Conservation (phyloP, 1,284 basidiomycete species). For the Golubevia sp. region DNA sequence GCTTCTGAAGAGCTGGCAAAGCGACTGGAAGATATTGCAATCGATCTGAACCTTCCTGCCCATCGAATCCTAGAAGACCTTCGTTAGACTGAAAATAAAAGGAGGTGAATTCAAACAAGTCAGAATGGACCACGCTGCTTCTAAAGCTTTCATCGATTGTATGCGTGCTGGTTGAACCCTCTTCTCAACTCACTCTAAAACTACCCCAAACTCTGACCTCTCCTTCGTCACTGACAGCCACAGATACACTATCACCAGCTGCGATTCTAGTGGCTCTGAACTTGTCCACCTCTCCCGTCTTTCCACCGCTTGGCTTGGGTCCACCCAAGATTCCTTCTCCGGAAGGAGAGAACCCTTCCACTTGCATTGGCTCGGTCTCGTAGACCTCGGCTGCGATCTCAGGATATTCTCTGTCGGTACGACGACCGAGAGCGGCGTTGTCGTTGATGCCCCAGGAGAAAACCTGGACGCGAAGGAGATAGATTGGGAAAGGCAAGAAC, state of each 20-base stretch:
- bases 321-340: conserved; percentile 22
- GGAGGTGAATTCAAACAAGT: neutral
- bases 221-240: conserved; percentile 77
- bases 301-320: conserved; percentile 70
- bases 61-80: conserved; percentile 83
- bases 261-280: conserved; percentile 83
- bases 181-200: conserved; percentile 70
- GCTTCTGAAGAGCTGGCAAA: conserved; percentile 62
- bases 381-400: conserved; percentile 79
- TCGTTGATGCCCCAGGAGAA: conserved; percentile 86
- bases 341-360: conserved; percentile 68
- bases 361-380: conserved; percentile 75
- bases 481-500: neutral
- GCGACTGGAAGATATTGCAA: conserved; percentile 54
- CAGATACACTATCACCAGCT: conserved; percentile 82
- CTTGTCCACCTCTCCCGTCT: conserved; percentile 70
- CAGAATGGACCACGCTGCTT: neutral
- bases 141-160: conserved; percentile 9
- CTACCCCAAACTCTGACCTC: conserved; percentile 75
- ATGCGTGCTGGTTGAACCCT: conserved; percentile 64
- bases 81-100: conserved; percentile 68
- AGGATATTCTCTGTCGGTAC: conserved; percentile 66
- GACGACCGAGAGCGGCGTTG: conserved; percentile 85
- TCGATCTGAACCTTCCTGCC: conserved; percentile 62
- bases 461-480: conserved; percentile 12